These are phyloP conservation scores for Fusarium concolor DNA, from an alignment of 2,329 filamentous ascomycete species.

Conservation along the genomic window DNA sequence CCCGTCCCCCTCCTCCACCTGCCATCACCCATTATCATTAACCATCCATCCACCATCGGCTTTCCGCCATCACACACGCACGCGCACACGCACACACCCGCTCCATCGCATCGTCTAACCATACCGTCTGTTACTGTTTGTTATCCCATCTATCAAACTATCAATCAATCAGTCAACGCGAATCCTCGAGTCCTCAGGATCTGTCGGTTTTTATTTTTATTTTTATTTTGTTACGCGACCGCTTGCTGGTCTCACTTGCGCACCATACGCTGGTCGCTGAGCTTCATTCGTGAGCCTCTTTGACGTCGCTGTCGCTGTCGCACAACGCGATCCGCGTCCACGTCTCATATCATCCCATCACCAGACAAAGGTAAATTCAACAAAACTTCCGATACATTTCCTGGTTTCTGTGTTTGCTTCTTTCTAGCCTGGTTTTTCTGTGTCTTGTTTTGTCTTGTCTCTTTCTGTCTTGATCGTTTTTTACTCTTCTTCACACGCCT, in stretches of 20 bases:
- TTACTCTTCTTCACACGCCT: constrained; percentile 21
- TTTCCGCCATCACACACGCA: constrained; percentile 43
- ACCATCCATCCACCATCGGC: constrained; percentile 43
- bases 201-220: constrained; percentile 13
- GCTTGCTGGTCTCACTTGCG: constrained; percentile 34
- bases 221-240: constrained; percentile 34
- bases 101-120: constrained; percentile 43
- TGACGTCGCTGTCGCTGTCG: constrained; percentile 38
- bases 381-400: constrained; percentile 7
- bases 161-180: constrained; percentile 6
- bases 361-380: constrained; percentile 44
- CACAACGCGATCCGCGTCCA: constrained; percentile 46
- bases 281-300: constrained; percentile 26
- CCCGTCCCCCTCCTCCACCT: constrained; percentile 45
- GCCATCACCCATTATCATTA: constrained; percentile 25
- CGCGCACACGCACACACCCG: constrained; percentile 38
- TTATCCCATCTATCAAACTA: constrained; percentile 16
- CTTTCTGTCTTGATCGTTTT: constrained; percentile 13
- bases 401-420: background rate
- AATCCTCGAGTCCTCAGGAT: constrained; percentile 21
- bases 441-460: constrained; percentile 18
- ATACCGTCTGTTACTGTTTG: constrained; percentile 17
- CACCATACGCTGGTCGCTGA: constrained; percentile 4
- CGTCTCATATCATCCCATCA: constrained; percentile 39
- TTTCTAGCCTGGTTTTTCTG: constrained; percentile 24